Evolutionary conservation across 1,284 basidiomycete genomes (phyloP).

Genomic region (Ustanciosporium gigantosporum): DNA sequence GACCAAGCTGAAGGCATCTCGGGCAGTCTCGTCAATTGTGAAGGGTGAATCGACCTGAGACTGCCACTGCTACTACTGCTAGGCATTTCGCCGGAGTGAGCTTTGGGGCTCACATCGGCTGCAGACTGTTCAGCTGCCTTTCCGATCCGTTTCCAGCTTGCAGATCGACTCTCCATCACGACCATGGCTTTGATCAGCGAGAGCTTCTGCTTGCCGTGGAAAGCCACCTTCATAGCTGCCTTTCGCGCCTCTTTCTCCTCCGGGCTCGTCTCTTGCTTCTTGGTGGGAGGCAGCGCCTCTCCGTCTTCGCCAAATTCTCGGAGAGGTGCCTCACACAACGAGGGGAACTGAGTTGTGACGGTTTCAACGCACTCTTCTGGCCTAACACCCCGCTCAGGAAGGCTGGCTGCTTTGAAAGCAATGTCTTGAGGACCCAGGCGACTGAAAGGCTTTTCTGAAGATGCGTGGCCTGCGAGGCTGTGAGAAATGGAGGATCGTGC

Average conservation of each 20-base stretch:
- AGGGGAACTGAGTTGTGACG: slow-evolving; percentile 17
- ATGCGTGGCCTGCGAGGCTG: neutral
- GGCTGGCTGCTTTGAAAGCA: slow-evolving; percentile 23
- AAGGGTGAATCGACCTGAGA: neutral
- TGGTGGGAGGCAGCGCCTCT: slow-evolving; percentile 39
- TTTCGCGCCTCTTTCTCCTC: slow-evolving; percentile 40
- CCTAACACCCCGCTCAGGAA: slow-evolving; percentile 15
- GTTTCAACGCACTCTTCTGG: slow-evolving; percentile 13
- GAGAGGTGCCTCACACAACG: slow-evolving; percentile 33
- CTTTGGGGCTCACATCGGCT: slow-evolving; percentile 5
- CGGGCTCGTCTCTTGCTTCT: slow-evolving; percentile 41
- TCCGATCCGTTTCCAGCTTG: slow-evolving; percentile 33
- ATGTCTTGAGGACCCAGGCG: slow-evolving; percentile 24
- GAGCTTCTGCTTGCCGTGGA: slow-evolving; percentile 32
- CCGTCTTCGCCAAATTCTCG: slow-evolving; percentile 41
- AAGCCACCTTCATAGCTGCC: slow-evolving; percentile 21
- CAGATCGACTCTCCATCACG: slow-evolving; percentile 41
- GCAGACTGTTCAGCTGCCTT: too few relatives aligned
- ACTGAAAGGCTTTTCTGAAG: slow-evolving; percentile 15
- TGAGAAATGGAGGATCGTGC: neutral
- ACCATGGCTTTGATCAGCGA: slow-evolving; percentile 51
- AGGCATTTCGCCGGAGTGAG: too few relatives aligned
- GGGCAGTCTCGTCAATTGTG: slow-evolving; percentile 8
- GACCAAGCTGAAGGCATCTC: slow-evolving; percentile 44
- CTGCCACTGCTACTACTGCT: neutral